Conservation (phyloP, 352 stramenopile species). For the Thalassiosira sp. region DNA sequence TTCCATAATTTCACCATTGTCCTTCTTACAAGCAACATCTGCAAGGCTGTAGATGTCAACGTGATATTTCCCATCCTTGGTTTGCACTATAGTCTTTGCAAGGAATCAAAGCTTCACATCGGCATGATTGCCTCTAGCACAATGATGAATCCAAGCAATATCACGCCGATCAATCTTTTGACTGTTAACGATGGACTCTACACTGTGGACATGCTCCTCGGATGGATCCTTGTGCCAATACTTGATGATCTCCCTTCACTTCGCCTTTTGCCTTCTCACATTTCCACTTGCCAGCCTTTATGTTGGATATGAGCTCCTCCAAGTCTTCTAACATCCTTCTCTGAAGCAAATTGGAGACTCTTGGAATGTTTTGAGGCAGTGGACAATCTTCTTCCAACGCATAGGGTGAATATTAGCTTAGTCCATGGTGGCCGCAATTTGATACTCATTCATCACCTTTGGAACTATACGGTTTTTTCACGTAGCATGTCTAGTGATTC, state of each 20-base stretch:
- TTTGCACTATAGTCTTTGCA: background rate
- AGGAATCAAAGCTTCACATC: background rate
- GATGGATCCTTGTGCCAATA: background rate
- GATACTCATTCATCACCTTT: too few species aligned
- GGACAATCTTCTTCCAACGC: background rate
- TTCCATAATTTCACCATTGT: background rate
- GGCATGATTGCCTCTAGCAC: background rate
- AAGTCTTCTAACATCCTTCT: background rate
- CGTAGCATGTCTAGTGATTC: too few species aligned
- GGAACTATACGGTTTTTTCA: too few species aligned
- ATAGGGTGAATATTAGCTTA: background rate
- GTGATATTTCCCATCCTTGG: background rate
- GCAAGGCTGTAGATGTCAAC: background rate
- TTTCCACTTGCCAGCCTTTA: too few species aligned
- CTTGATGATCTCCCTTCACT: background rate
- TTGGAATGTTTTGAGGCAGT: background rate
- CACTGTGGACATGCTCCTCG: background rate
- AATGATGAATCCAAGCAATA: background rate
- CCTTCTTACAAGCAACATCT: background rate
- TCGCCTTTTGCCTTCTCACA: too few species aligned
- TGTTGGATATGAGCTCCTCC: background rate
- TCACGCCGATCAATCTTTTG: background rate
- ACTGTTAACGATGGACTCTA: background rate
- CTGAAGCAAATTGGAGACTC: background rate
- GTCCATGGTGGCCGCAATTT: background rate